Conservation (phyloP, 148 eudicot species). For the Silene conica region DNA sequence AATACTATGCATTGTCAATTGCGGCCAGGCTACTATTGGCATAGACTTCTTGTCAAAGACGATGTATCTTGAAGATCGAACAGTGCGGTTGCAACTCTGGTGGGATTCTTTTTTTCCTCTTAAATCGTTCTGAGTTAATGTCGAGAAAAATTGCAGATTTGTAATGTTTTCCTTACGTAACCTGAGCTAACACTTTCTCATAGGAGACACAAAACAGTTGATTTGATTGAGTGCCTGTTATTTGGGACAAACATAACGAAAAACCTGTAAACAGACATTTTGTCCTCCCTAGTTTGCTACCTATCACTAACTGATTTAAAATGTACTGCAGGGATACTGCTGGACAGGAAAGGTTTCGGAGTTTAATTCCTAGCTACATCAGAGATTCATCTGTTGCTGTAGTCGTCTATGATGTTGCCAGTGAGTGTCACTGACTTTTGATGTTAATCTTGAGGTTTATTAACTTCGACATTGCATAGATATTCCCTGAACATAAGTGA, state of each 20-base stretch:
- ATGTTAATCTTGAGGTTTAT: neutral
- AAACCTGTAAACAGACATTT: neutral
- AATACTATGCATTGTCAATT: neutral
- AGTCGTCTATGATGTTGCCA: slow-evolving; percentile 63
- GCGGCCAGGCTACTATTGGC: slow-evolving; percentile 65
- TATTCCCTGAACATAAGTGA: neutral
- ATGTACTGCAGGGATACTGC: slow-evolving; percentile 59
- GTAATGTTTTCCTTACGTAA: neutral
- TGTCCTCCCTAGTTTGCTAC: neutral
- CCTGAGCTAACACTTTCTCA: neutral
- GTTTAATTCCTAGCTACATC: slow-evolving; percentile 76
- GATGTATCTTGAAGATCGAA: slow-evolving; percentile 83
- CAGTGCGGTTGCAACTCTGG: slow-evolving; percentile 80
- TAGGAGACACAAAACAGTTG: neutral
- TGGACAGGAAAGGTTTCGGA: slow-evolving; percentile 75
- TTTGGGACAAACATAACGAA: neutral
- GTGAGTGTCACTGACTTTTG: slow-evolving; percentile 30
- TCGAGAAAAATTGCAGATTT: neutral
- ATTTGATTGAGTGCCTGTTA: neutral
- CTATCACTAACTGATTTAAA: neutral
- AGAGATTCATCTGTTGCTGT: slow-evolving; percentile 82
- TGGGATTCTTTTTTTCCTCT: slow-evolving; percentile 13
- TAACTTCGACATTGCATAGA: neutral
- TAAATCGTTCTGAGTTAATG: neutral
- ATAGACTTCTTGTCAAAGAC: slow-evolving; percentile 80